Conservation (phyloP, 495 filamentous ascomycete genomes). For the Immersiella caudata region DNA sequence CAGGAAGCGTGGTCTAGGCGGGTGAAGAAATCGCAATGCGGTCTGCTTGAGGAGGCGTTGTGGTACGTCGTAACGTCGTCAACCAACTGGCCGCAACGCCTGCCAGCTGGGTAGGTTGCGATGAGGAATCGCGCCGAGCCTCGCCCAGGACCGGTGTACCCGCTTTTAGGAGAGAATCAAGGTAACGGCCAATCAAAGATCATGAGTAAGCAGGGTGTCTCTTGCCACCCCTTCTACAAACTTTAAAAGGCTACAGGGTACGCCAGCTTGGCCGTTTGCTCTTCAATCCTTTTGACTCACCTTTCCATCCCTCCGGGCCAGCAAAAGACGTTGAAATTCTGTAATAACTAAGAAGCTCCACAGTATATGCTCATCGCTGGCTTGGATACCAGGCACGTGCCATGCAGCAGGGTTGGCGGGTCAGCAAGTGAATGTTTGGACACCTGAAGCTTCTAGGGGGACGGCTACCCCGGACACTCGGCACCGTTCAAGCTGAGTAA, state of each 20-base stretch:
- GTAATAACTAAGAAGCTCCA: neutral
- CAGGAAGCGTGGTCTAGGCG: neutral
- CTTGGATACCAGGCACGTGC: neutral
- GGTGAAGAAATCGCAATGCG: neutral
- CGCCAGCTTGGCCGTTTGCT: neutral
- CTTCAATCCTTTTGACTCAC: neutral
- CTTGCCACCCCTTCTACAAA: neutral
- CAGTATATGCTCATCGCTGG: neutral
- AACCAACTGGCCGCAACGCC: neutral
- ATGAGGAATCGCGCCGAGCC: neutral
- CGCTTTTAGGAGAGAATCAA: neutral
- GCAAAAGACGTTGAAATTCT: neutral
- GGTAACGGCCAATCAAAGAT: neutral
- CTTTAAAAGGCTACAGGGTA: neutral
- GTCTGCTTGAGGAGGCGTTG: neutral
- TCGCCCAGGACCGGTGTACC: neutral
- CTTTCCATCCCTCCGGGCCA: neutral
- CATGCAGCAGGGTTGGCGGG: neutral
- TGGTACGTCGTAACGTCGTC: neutral
- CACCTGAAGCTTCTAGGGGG: no score
- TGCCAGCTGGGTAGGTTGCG: neutral
- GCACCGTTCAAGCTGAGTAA: no score
- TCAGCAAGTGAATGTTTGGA: no score
- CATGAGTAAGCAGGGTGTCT: constrained; percentile 6
- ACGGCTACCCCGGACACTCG: no score